Percentiles rank a stretch among this genome's conserved stretches.
These are phyloP conservation scores for Gonapodya prolifera DNA, from an alignment of 192 early-diverging fungal genomes.

Conservation along the genomic window DNA sequence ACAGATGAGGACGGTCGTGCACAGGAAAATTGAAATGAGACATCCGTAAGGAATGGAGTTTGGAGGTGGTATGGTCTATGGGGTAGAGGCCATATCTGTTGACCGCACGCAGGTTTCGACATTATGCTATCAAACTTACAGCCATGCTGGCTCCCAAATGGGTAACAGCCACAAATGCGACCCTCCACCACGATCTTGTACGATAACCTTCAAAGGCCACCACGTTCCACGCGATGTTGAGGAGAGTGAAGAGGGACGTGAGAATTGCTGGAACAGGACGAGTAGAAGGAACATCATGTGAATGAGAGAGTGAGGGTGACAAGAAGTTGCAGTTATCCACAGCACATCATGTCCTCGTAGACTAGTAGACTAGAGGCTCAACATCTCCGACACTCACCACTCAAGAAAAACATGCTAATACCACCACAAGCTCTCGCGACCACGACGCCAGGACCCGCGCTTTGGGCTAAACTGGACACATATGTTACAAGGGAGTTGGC, in stretches of 20 bases:
- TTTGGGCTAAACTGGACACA: constrained; percentile 48
- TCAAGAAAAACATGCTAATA: constrained; percentile 48
- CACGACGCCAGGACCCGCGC: constrained; percentile 55
- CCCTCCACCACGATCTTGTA: constrained; percentile 22
- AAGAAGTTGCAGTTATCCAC: not conserved
- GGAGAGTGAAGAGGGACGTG: constrained; percentile 53
- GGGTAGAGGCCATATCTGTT: not conserved
- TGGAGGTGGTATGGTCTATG: not conserved
- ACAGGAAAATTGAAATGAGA: not conserved
- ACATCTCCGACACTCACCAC: no score
- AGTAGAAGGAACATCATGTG: not conserved
- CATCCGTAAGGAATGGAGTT: not conserved
- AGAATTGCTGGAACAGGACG: constrained; percentile 41
- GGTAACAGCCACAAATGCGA: constrained; percentile 34
- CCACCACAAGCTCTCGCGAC: constrained; percentile 50
- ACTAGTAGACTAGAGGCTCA: no score
- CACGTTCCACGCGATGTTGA: constrained; percentile 64
- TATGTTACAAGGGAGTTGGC: constrained; percentile 59
- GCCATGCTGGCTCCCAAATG: constrained; percentile 59
- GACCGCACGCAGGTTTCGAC: not conserved
- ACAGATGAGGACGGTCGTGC: not conserved
- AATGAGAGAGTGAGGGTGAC: not conserved
- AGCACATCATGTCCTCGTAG: not conserved
- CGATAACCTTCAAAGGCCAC: constrained; percentile 58
- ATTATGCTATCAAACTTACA: constrained; percentile 19